Conservation (phyloP, 768 basidiomycete genomes). For the Hericium erinaceus region DNA sequence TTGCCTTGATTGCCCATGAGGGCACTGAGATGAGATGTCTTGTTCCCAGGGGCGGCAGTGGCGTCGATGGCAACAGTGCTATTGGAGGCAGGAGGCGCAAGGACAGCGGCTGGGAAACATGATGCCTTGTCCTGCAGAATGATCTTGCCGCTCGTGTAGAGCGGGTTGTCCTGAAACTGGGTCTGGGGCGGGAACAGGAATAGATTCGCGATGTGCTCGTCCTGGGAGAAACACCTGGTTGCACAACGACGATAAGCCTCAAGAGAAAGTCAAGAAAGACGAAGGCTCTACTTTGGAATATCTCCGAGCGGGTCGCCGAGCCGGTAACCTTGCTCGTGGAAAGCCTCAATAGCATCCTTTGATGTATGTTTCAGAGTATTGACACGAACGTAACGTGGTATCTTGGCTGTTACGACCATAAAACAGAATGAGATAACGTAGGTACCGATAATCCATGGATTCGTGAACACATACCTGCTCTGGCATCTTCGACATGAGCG, state of each 20-base stretch:
- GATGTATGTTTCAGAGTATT: slow-evolving; percentile 65
- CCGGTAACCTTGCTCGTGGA: slow-evolving; percentile 47
- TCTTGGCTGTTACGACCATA: slow-evolving; percentile 34
- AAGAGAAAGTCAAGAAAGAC: slow-evolving; percentile 10
- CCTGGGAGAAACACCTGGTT: slow-evolving; percentile 58
- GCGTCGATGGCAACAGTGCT: slow-evolving; percentile 74
- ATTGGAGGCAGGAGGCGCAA: slow-evolving; percentile 57
- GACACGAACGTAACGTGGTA: slow-evolving; percentile 81
- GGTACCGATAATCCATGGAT: background rate
- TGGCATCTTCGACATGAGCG: slow-evolving; percentile 47
- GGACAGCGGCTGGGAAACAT: slow-evolving; percentile 86
- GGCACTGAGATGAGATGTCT: slow-evolving; percentile 89
- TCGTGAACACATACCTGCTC: slow-evolving; percentile 42
- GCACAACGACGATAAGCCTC: background rate
- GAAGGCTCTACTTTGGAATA: slow-evolving; percentile 33
- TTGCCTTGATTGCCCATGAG: slow-evolving; percentile 78
- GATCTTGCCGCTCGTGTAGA: slow-evolving; percentile 70
- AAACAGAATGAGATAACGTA: background rate
- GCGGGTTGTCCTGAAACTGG: slow-evolving; percentile 59
- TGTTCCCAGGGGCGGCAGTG: slow-evolving; percentile 96
- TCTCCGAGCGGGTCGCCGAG: slow-evolving; percentile 36
- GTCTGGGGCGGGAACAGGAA: slow-evolving; percentile 63
- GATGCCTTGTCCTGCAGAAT: slow-evolving; percentile 98
- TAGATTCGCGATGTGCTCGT: slow-evolving; percentile 76
- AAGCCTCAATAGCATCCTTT: slow-evolving; percentile 51